Percentiles rank a stretch among this genome's conserved stretches.
Conservation (phyloP, 257 asterid species). For the Vinca minor region DNA sequence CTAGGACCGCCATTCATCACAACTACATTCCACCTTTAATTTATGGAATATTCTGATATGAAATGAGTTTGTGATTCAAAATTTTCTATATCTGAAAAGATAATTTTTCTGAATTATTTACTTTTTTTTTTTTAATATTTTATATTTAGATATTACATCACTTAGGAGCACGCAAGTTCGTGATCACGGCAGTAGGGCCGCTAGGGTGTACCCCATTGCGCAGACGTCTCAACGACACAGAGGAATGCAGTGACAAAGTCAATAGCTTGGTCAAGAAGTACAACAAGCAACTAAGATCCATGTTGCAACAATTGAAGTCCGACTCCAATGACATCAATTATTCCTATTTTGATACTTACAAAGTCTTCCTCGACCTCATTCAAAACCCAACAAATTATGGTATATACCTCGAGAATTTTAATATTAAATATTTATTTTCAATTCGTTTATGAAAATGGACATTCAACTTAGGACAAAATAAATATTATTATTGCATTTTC, state of each 20-base stretch:
- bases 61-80: too few species aligned
- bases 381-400: constrained; percentile 50
- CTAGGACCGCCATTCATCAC: too few species aligned
- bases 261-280: constrained; percentile 48
- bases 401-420: background rate
- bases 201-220: constrained; percentile 64
- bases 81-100: too few species aligned
- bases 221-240: constrained; percentile 25
- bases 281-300: constrained; percentile 35
- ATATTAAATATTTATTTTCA: too few species aligned
- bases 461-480: too few species aligned
- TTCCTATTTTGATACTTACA: constrained; percentile 45
- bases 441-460: too few species aligned
- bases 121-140: too few species aligned
- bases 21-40: too few species aligned
- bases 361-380: constrained; percentile 30
- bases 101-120: too few species aligned
- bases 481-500: too few species aligned
- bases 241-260: constrained; percentile 43
- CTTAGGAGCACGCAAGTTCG: constrained; percentile 56
- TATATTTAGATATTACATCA: constrained; percentile 32
- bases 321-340: constrained; percentile 41
- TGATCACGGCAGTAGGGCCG: constrained; percentile 34
- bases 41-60: too few species aligned
- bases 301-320: constrained; percentile 38